These are phyloP conservation scores for Phytophthora multivora DNA, from an alignment of 352 stramenopile species.

Conservation along the genomic window DNA sequence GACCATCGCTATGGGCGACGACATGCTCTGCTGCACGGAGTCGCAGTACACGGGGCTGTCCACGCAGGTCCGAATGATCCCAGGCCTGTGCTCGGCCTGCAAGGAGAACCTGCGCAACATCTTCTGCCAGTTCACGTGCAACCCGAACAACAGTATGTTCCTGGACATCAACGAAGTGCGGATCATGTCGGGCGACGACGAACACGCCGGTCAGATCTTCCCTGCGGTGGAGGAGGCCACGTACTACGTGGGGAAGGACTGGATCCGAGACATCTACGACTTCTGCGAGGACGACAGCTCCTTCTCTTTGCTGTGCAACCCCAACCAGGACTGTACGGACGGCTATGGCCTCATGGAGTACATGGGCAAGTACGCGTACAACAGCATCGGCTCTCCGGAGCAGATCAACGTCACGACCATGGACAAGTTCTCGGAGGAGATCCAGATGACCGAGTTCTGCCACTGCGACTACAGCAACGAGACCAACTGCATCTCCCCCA, in stretches of 20 bases:
- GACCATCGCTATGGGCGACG: conserved; percentile 41
- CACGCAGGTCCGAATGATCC: conserved; percentile 66
- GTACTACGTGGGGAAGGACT: conserved; percentile 68
- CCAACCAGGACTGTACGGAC: conserved; percentile 54
- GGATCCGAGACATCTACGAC: conserved; percentile 70
- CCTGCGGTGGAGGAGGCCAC: conserved; percentile 59
- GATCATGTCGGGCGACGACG: conserved; percentile 49
- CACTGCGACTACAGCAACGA: conserved; percentile 43
- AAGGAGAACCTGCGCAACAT: conserved; percentile 73
- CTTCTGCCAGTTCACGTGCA: conserved; percentile 70
- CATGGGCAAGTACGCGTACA: conserved; percentile 68
- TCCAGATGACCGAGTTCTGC: conserved; percentile 45
- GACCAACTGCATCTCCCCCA: conserved; percentile 50
- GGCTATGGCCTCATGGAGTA: conserved; percentile 59
- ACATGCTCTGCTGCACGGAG: conserved; percentile 71
- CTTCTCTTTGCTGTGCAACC: conserved; percentile 63
- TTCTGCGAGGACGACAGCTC: conserved; percentile 61
- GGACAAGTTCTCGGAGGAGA: conserved; percentile 23
- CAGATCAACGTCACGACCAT: conserved; percentile 71
- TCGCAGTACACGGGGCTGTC: conserved; percentile 56
- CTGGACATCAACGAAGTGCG: conserved; percentile 58
- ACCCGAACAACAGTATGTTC: conserved; percentile 69
- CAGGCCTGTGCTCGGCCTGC: conserved; percentile 55
- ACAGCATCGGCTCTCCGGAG: conserved; percentile 59
- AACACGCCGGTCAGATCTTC: conserved; percentile 43